Evolutionary conservation across 1,284 basidiomycete species (phyloP), one percentile per base, ranked within the genome.

Genomic region (Fomitopsis palustris): DNA sequence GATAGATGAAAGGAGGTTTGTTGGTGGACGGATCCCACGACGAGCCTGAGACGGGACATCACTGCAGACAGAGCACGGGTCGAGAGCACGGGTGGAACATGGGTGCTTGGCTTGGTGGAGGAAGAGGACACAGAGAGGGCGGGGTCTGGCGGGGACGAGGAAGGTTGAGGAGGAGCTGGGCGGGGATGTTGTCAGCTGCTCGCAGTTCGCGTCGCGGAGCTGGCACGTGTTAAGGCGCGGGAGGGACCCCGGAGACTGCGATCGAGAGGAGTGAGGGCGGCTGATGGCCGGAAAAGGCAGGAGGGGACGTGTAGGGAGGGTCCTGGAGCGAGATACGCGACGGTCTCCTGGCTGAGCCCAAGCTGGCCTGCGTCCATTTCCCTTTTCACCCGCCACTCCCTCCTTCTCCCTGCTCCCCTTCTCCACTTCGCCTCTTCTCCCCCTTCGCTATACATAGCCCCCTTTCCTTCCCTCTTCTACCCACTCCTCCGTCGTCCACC

Each of bases 321-420:
- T 23, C 45, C 42, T 55, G 47, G 56, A 57, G 49, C 49, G 39
- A 42, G 49, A 57, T 52, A 57, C 52, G 41, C 51, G 42, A 54
- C 57, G 37, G 19, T 57, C 56, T 54, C 51, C 55, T 51, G 25
- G 14, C 35, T 37, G 35, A 37, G 35, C 14, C 45, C 23, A 29
- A 27, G 25, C 45, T 29, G 4, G 16, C 8, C 54, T 45, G 45
- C 35, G n/a, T 37, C 35, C 51, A 19, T 38, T 25, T 58, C 37
- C 37, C 38, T 27, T 31, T 52, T 49, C 56, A 52, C 47, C 55
- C 38, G 37, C 56, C 38, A 29, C 49, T 53, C 27, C 38, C 49
- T 39, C 49, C 45, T 42, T 23, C 49, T 43, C 33, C 53, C 35
- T 29, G 29, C 41, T 53, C 39, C 42, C 45, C 53, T 54, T 49